Evolutionary conservation across 257 asterid species (phyloP), one percentile per base, ranked within the genome.

Genomic region (Buddleja alternifolia): DNA sequence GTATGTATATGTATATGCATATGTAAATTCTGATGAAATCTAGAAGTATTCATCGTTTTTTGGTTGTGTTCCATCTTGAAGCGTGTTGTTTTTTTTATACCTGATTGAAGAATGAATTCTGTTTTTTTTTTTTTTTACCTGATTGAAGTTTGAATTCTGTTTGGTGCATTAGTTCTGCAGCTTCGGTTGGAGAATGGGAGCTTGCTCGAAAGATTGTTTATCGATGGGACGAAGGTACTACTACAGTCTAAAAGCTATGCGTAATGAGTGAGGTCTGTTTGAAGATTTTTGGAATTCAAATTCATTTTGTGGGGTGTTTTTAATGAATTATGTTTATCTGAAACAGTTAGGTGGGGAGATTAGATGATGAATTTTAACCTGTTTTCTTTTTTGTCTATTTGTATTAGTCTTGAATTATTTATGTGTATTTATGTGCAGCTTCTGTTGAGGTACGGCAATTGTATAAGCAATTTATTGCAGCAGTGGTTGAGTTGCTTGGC

Each of bases 161-260:
- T 54, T 67, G 14, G 34, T 70, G 55, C 64, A 73, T 17, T 76
- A 93, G 96, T 64, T 70, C 84, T 41, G 83, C 80, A n/a, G 80
- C 80, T 60, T 79, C 91, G 21, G 70, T 36, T 50, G 86, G 84
- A 60, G 97, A 88, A 65, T 85, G 90, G 44, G 88, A 84, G 65
- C 96, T 93, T 41, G 96, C 96, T 47, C 90, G 86, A 16, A 86
- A 73, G 66, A 81, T 93, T 67, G 83, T 93, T 19, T 56, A 73
- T 68, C 76, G 75, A 46, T 93, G 97, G 96, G 96, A 93, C 19
- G 85, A 87, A 85, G 99, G 99, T 93, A 77, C 39, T 70, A 63
- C 25, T 25, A 54, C 50, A 25, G 42, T 68, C 20, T 52, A 32
- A 57, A 5, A 29, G 37, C 54, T 68, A 50, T 51, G 29, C 36